Conservation (phyloP, 352 stramenopile genomes). For the Stramenopiles sp. region DNA sequence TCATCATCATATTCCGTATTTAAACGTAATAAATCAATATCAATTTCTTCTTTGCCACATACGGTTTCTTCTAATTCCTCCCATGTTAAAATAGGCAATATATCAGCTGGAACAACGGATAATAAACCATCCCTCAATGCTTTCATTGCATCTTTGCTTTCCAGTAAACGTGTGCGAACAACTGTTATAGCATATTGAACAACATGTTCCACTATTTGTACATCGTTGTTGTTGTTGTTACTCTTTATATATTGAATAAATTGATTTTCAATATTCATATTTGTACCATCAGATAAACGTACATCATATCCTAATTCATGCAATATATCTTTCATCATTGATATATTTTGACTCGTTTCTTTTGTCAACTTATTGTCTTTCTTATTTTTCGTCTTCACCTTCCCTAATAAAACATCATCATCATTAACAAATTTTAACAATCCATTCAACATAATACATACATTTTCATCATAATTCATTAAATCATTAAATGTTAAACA, state of each 20-base stretch:
- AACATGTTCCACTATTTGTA: constrained; percentile 21
- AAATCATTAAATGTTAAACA: constrained; percentile 35
- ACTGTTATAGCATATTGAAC: constrained; percentile 29
- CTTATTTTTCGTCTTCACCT: neutral
- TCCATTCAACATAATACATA: neutral
- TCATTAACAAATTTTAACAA: neutral
- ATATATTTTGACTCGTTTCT: too few species aligned
- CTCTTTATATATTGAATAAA: constrained; percentile 19
- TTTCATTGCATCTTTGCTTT: constrained; percentile 32
- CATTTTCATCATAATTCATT: neutral
- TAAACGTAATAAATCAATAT: constrained; percentile 37
- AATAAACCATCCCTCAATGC: constrained; percentile 45
- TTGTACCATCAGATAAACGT: constrained; percentile 35
- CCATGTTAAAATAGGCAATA: constrained; percentile 35
- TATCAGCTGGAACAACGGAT: constrained; percentile 42
- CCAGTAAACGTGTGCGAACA: constrained; percentile 26
- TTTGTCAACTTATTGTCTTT: too few species aligned
- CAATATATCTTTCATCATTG: constrained; percentile 16
- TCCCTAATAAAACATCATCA: neutral
- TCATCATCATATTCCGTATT: constrained; percentile 62
- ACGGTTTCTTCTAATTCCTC: constrained; percentile 43
- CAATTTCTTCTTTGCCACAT: constrained; percentile 42
- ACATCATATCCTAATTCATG: constrained; percentile 18
- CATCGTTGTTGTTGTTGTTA: neutral
- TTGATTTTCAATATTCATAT: constrained; percentile 47